Conservation (phyloP, 2,329 filamentous ascomycete genomes). For the Claviceps digitariae region DNA sequence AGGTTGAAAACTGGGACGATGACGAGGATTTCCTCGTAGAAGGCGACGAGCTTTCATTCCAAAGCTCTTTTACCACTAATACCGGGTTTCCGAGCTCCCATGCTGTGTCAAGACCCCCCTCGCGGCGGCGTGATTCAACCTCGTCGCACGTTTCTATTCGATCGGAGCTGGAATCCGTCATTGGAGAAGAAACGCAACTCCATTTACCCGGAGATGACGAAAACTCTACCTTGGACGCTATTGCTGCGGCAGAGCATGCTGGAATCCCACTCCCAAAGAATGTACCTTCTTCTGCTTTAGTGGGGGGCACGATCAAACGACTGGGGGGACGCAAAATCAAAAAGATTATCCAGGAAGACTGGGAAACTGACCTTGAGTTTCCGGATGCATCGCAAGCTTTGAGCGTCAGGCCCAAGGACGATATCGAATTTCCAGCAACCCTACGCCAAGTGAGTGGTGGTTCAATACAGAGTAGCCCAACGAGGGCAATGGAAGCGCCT, state of each 20-base stretch:
- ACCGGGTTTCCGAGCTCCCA: constrained; percentile 7
- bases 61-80: constrained; percentile 30
- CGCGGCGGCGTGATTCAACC: constrained; percentile 56
- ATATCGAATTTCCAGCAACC: constrained; percentile 50
- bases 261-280: constrained; percentile 85
- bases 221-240: constrained; percentile 68
- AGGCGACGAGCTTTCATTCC: constrained; percentile 49
- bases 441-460: constrained; percentile 51
- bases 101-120: constrained; percentile 9
- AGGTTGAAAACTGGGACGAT: constrained; percentile 68
- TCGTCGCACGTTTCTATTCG: constrained; percentile 73
- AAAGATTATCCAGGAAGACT: constrained; percentile 64
- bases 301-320: constrained; percentile 87
- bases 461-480: constrained; percentile 40
- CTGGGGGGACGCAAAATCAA: constrained; percentile 63
- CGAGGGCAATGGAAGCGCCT: constrained; percentile 22
- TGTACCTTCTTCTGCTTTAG: constrained; percentile 74
- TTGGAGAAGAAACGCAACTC: constrained; percentile 75
- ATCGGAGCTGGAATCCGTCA: constrained; percentile 65
- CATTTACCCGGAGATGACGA: constrained; percentile 77
- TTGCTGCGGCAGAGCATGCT: constrained; percentile 72
- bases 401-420: constrained; percentile 50
- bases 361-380: constrained; percentile 65
- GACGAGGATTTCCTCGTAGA: constrained; percentile 57
- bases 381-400: constrained; percentile 45